Conservation (phyloP, 2,329 filamentous ascomycete species). For the Arthrobotrys megalospora region DNA sequence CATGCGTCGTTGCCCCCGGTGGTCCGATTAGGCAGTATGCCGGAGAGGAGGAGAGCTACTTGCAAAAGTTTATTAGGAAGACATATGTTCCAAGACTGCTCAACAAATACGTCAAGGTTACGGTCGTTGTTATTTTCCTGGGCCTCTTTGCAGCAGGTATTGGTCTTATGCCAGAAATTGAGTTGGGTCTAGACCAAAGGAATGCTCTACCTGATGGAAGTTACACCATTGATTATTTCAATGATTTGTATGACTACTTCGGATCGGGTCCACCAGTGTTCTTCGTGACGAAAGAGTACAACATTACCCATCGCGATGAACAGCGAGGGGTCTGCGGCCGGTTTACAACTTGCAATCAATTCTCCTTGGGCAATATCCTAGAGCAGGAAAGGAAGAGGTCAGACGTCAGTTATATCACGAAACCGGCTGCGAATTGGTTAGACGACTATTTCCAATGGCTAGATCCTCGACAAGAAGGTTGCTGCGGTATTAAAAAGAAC, state of each 20-base stretch:
- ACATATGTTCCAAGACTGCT: conserved; percentile 87
- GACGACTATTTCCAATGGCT: conserved; percentile 98
- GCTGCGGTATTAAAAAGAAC: conserved; percentile 74
- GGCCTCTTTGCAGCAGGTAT: conserved; percentile 88
- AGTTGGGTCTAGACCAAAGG: conserved; percentile 87
- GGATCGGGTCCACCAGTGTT: conserved; percentile 94
- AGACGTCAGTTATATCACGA: conserved; percentile 87
- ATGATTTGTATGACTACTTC: conserved; percentile 94
- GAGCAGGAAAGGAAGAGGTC: conserved; percentile 94
- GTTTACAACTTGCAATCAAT: conserved; percentile 87
- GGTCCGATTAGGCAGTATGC: conserved; percentile 75
- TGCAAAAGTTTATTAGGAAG: conserved; percentile 92
- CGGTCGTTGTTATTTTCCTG: conserved; percentile 84
- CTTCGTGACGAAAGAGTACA: conserved; percentile 88
- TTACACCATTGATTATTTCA: conserved; percentile 95
- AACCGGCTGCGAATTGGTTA: conserved; percentile 93
- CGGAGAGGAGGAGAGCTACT: conserved; percentile 82
- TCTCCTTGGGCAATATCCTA: conserved; percentile 88
- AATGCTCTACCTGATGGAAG: conserved; percentile 94
- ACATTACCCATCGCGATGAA: conserved; percentile 80
- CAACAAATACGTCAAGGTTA: conserved; percentile 82
- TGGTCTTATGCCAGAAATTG: conserved; percentile 84
- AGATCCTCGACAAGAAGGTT: conserved; percentile 83
- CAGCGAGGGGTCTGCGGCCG: conserved; percentile 92
- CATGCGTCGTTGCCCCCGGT: conserved; percentile 82